Conservation (phyloP, 2,329 filamentous ascomycete genomes). For the Rhynchosporium secalis region DNA sequence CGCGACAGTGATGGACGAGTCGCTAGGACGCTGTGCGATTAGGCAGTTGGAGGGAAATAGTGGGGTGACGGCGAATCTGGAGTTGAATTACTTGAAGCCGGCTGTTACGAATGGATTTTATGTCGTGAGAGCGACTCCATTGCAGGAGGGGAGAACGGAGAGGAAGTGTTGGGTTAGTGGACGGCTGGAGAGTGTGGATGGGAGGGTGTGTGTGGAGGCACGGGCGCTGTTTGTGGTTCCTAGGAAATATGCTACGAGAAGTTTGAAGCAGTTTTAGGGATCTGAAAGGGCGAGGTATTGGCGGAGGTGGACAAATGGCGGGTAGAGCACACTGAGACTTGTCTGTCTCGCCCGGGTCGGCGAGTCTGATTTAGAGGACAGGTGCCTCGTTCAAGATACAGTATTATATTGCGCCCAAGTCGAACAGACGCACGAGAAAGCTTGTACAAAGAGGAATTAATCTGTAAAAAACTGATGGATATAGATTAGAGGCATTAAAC, state of each 20-base stretch:
- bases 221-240: constrained; percentile 60
- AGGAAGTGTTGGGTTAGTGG: constrained; percentile 57
- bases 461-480: too few relatives aligned
- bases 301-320: too few relatives aligned
- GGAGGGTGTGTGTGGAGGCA: constrained; percentile 58
- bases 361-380: too few relatives aligned
- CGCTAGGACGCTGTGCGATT: constrained; percentile 62
- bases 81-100: constrained; percentile 63
- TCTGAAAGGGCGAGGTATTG: too few relatives aligned
- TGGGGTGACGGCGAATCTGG: constrained; percentile 57
- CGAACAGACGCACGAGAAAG: too few relatives aligned
- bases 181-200: constrained; percentile 55
- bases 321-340: too few relatives aligned
- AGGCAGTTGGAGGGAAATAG: constrained; percentile 48
- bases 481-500: too few relatives aligned
- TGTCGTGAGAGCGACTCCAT: constrained; percentile 54
- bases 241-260: constrained; percentile 40
- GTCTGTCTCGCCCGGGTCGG: too few relatives aligned
- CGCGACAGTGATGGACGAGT: constrained; percentile 69
- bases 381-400: too few relatives aligned
- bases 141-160: constrained; percentile 41
- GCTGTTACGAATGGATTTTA: constrained; percentile 63
- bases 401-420: too few relatives aligned
- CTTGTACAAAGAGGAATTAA: too few relatives aligned
- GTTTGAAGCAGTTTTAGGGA: constrained; percentile 20